Evolutionary conservation across 352 stramenopile species (phyloP), one percentile per base, ranked within the genome.

Genomic region (Globisporangium ultimum): DNA sequence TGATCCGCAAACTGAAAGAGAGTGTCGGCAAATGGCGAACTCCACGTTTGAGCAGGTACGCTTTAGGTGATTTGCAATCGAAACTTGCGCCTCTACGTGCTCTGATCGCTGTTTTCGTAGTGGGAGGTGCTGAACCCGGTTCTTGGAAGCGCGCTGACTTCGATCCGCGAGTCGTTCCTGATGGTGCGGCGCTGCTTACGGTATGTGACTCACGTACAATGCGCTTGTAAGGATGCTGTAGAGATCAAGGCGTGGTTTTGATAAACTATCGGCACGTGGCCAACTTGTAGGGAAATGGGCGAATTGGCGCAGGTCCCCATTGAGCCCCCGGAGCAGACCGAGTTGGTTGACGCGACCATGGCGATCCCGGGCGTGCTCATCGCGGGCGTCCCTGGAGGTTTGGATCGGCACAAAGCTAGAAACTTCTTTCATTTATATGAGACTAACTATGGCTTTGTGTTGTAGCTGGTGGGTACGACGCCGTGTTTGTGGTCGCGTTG

Each of bases 401-500:
- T 38, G 54, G 48, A 21, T 17, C 3, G 42, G 6, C 36, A 18
- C 12, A 21, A 3, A 20, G 3, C 48, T 9, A 6, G 3, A 34
- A 41, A 55, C 1, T 24, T 49, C 34, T 6, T 36, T 22, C 52
- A 55, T n/a, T 15, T 2, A 21, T 32, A 9, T 28, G 14, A 36
- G 8, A 48, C 2, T 68, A 11, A 14, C 2, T 53, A 13, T 17
- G 40, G 14, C 24, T 6, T 10, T 48, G 15, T 43, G 22, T 14
- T 40, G 13, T 41, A 94, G 97, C 97, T 40, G 97, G 97, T 63
- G 97, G 97, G 36, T 98, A 97, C 61, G 97, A 99, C 70, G 97
- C 97, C 1, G 84, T 99, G 53, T 98, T 97, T 69, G 96, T 95
- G 24, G 53, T 98, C 22, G 77, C 86, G 20, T 57, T 97, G 42